These are phyloP conservation scores for Cylindrodendrum hubeiense DNA, from an alignment of 2,329 filamentous ascomycete species.

Conservation along the genomic window DNA sequence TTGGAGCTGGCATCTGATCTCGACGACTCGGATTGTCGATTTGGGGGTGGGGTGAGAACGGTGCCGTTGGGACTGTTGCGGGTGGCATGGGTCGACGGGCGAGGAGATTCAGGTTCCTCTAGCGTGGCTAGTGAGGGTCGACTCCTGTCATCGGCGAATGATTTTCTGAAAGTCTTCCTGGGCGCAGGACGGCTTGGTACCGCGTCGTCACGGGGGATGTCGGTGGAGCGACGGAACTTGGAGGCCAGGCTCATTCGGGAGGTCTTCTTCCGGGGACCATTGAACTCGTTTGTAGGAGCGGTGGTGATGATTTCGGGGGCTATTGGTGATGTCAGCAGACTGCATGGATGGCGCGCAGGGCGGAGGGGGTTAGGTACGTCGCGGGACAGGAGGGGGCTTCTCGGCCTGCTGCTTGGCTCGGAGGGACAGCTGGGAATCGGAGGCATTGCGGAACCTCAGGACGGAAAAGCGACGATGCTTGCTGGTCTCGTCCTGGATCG, in stretches of 20 bases:
- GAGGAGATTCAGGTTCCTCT: constrained; percentile 65
- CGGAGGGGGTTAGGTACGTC: constrained; percentile 58
- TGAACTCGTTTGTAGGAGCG: constrained; percentile 80
- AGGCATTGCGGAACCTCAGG: constrained; percentile 90
- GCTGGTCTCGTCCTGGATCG: constrained; percentile 65
- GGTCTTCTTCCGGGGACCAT: constrained; percentile 65
- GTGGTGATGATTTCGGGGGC: constrained; percentile 89
- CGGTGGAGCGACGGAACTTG: constrained; percentile 65
- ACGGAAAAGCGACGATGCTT: constrained; percentile 75
- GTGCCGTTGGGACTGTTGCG: constrained; percentile 44
- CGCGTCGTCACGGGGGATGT: constrained; percentile 54
- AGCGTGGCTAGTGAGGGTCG: constrained; percentile 55
- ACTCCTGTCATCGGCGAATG: constrained; percentile 58
- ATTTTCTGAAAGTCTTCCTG: constrained; percentile 48
- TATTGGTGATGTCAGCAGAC: constrained; percentile 48
- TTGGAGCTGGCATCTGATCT: constrained; percentile 87
- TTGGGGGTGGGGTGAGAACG: constrained; percentile 63
- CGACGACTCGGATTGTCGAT: constrained; percentile 78
- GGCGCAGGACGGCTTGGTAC: constrained; percentile 27
- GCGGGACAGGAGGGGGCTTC: constrained; percentile 69
- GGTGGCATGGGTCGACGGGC: constrained; percentile 46
- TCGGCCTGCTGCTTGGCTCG: constrained; percentile 77
- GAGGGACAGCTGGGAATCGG: constrained; percentile 87
- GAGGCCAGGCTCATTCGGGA: constrained; percentile 67
- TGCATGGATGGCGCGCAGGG: constrained; percentile 8